Evolutionary conservation across 495 filamentous ascomycete species (phyloP).

Genomic region (Penicillium nucicola): DNA sequence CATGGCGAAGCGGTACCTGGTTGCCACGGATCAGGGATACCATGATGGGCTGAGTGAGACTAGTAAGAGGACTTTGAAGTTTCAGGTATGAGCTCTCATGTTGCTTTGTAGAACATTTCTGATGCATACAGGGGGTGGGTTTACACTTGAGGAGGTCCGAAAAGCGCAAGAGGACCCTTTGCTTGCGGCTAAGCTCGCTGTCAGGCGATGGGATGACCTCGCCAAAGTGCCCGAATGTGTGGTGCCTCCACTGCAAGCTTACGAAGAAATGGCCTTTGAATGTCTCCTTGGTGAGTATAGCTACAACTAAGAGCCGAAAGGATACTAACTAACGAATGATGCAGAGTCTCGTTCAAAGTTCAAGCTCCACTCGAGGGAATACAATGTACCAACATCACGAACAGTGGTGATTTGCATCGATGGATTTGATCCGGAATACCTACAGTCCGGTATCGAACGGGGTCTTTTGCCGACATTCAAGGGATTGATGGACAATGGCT

Average conservation of each 20-base stretch:
- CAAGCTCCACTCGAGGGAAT: constrained; percentile 18
- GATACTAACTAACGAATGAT: background rate
- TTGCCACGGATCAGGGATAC: constrained; percentile 35
- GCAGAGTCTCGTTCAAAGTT: constrained; percentile 17
- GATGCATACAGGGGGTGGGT: constrained; percentile 26
- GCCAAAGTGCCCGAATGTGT: constrained; percentile 31
- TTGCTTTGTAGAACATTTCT: background rate
- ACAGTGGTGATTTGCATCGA: constrained; percentile 36
- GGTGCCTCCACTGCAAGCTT: constrained; percentile 20
- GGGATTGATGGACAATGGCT: constrained; percentile 23
- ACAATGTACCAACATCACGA: constrained; percentile 17
- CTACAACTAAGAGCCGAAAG: too few species aligned
- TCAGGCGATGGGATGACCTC: constrained; percentile 38
- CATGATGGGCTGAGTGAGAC: constrained; percentile 36
- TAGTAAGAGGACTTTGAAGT: constrained; percentile 33
- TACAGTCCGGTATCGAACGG: constrained; percentile 21
- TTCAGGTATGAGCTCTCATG: constrained; percentile 21
- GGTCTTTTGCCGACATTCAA: constrained; percentile 28
- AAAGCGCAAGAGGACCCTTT: constrained; percentile 27
- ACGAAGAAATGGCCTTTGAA: constrained; percentile 17
- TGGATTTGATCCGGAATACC: constrained; percentile 35
- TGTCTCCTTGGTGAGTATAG: constrained; percentile 18
- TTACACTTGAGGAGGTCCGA: constrained; percentile 25
- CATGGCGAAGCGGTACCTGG: constrained; percentile 41
- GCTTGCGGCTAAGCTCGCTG: constrained; percentile 29